These are phyloP conservation scores for Lathyrus oleraceus DNA, from an alignment of 306 rosid genomes.

Conservation along the genomic window DNA sequence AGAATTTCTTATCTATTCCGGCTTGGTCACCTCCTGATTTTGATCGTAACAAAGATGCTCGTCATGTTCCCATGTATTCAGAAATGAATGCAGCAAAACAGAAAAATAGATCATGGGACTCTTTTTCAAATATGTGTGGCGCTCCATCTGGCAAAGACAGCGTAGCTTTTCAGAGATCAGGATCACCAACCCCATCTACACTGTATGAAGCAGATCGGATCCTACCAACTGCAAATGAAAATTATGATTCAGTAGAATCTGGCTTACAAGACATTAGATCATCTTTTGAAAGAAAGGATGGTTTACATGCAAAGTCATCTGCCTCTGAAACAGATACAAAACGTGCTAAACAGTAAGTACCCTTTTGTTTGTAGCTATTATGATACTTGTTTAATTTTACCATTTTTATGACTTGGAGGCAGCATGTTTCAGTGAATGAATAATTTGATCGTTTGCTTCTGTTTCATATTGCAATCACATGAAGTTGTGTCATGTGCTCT, in stretches of 20 bases:
- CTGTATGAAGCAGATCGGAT: conserved; percentile 72
- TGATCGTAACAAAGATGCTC: conserved; percentile 73
- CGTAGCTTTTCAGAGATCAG: conserved; percentile 60
- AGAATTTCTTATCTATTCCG: conserved; percentile 51
- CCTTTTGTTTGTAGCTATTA: conserved; percentile 27
- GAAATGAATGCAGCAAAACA: conserved; percentile 64
- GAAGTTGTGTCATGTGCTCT: conserved; percentile 3
- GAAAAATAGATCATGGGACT: conserved; percentile 80
- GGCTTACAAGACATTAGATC: conserved; percentile 61
- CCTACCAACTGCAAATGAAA: conserved; percentile 56
- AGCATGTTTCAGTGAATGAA: conserved; percentile 30
- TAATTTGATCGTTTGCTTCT: conserved; percentile 31
- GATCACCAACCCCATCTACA: conserved; percentile 43
- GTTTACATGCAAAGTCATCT: conserved; percentile 57
- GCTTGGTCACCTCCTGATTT: conserved; percentile 84
- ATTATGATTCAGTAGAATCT: conserved; percentile 57
- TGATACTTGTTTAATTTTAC: conserved; percentile 20
- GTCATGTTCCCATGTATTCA: conserved; percentile 59
- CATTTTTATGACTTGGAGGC: conserved; percentile 5
- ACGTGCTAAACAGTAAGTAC: conserved; percentile 95
- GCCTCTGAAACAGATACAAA: conserved; percentile 83
- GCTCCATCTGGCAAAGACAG: conserved; percentile 62
- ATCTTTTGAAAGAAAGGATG: conserved; percentile 70
- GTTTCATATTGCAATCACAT: conserved; percentile 21
- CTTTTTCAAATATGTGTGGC: conserved; percentile 54